These are phyloP conservation scores for Trichophyton mentagrophytes DNA, from an alignment of 2,329 filamentous ascomycete genomes.

Conservation along the genomic window DNA sequence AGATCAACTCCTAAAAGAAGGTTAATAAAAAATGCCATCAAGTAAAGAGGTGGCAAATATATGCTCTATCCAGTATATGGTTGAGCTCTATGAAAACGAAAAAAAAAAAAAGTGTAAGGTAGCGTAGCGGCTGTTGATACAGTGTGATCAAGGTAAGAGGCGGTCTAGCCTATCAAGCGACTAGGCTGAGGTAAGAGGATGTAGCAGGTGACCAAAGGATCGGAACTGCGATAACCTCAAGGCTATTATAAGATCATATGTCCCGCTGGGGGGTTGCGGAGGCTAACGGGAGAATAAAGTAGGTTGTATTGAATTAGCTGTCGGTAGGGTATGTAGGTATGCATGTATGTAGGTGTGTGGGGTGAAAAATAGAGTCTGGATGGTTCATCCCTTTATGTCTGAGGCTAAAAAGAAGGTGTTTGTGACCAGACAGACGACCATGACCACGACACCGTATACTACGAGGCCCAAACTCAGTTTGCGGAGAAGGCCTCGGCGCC, in stretches of 20 bases:
- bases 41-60: too few species aligned
- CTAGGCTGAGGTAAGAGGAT: not conserved
- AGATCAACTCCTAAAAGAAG: too few species aligned
- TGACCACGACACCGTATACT: slow-evolving; percentile 74
- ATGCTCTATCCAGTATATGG: too few species aligned
- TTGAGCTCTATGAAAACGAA: not conserved
- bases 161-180: not conserved
- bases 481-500: slow-evolving; percentile 51
- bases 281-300: not conserved
- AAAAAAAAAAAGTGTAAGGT: not conserved
- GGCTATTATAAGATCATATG: not conserved
- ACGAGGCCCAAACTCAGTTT: slow-evolving; percentile 62
- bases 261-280: not conserved
- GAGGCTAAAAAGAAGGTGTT: slow-evolving; percentile 67
- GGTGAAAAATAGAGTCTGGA: too few species aligned
- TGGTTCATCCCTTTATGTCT: slow-evolving; percentile 26
- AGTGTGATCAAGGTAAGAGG: not conserved
- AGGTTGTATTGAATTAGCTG: not conserved
- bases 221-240: not conserved
- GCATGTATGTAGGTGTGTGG: too few species aligned
- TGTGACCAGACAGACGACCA: slow-evolving; percentile 74
- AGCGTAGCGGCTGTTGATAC: not conserved
- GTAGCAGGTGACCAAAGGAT: not conserved
- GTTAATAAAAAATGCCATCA: too few species aligned
- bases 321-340: not conserved